Evolutionary conservation across 2,329 filamentous ascomycete genomes (phyloP).

Genomic region (Cryphonectria parasitica): DNA sequence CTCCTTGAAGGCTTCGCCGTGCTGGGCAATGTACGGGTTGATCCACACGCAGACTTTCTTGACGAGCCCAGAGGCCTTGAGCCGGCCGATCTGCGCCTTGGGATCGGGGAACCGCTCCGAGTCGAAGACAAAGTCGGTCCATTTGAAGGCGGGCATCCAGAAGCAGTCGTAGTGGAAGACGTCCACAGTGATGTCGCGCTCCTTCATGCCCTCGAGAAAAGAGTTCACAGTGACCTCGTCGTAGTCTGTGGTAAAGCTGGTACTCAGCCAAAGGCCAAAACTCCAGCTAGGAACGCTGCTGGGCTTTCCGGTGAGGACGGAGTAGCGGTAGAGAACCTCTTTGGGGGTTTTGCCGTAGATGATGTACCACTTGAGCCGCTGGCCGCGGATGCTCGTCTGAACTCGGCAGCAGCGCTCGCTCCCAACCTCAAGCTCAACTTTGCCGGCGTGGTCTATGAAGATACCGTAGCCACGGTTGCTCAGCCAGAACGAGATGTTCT

Average conservation of each 20-base stretch:
- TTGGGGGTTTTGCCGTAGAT: constrained; percentile 74
- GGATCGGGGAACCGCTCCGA: constrained; percentile 71
- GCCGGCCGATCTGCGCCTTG: constrained; percentile 62
- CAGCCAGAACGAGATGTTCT: constrained; percentile 72
- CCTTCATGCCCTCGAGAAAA: constrained; percentile 71
- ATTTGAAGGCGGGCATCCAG: constrained; percentile 76
- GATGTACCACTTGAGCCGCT: constrained; percentile 74
- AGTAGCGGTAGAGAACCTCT: constrained; percentile 70
- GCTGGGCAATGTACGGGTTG: constrained; percentile 74
- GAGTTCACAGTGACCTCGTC: constrained; percentile 69
- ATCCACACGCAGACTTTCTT: constrained; percentile 76
- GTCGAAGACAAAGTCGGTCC: constrained; percentile 77
- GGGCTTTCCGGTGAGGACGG: constrained; percentile 67
- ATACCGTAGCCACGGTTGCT: constrained; percentile 76
- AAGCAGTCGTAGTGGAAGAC: constrained; percentile 81
- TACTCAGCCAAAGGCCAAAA: constrained; percentile 77
- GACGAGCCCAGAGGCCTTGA: constrained; percentile 65
- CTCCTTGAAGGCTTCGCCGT: constrained; percentile 66
- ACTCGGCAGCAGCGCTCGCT: constrained; percentile 73
- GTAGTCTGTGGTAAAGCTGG: constrained; percentile 75
- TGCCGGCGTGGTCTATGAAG: constrained; percentile 72
- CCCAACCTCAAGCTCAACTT: constrained; percentile 73
- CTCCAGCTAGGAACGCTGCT: constrained; percentile 72
- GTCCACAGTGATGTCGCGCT: constrained; percentile 66
- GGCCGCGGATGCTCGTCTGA: constrained; percentile 70